Conservation (phyloP, 1,284 basidiomycete genomes). For the Papiliotrema flavescens region DNA sequence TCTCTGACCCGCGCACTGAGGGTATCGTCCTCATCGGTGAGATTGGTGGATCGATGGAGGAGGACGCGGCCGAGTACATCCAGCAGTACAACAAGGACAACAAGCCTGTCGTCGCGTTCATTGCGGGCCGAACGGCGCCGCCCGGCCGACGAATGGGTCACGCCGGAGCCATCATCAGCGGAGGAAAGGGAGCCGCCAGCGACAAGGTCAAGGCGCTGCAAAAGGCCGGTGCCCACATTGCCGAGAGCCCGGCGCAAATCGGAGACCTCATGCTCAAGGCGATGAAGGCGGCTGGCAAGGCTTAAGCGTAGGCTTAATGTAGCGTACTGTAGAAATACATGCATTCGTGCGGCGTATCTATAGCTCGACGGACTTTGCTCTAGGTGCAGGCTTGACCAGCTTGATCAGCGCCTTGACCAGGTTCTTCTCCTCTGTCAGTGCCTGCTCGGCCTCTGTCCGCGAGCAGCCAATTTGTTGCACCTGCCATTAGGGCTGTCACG, state of each 20-base stretch:
- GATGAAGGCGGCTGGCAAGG: constrained; percentile 79
- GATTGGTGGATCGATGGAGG: constrained; percentile 99
- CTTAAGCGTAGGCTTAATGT: constrained; percentile 48
- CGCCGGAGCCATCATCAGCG: constrained; percentile 95
- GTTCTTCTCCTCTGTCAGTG: constrained; percentile 35
- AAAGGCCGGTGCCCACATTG: constrained; percentile 88
- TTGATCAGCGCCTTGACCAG: constrained; percentile 37
- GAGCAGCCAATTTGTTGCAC: constrained; percentile 33
- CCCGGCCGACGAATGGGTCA: constrained; percentile 98
- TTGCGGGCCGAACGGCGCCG: constrained; percentile 94
- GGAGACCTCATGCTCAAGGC: constrained; percentile 82
- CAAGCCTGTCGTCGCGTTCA: constrained; percentile 97
- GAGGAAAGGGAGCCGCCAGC: constrained; percentile 92
- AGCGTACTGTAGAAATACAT: neutral
- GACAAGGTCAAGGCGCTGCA: constrained; percentile 96
- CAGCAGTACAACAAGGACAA: constrained; percentile 91
- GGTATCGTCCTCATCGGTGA: constrained; percentile 98
- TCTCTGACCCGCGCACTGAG: constrained; percentile 88
- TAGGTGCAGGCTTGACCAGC: constrained; percentile 25
- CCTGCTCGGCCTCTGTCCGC: constrained; percentile 29
- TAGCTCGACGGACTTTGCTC: constrained; percentile 19
- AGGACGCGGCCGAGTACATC: constrained; percentile 96
- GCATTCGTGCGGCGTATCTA: neutral
- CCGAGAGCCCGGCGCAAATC: constrained; percentile 94
- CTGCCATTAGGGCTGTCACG: constrained; percentile 8